Conservation (phyloP, 1,139 yeast genomes). For the Yamadazyma atmosphaerica region DNA sequence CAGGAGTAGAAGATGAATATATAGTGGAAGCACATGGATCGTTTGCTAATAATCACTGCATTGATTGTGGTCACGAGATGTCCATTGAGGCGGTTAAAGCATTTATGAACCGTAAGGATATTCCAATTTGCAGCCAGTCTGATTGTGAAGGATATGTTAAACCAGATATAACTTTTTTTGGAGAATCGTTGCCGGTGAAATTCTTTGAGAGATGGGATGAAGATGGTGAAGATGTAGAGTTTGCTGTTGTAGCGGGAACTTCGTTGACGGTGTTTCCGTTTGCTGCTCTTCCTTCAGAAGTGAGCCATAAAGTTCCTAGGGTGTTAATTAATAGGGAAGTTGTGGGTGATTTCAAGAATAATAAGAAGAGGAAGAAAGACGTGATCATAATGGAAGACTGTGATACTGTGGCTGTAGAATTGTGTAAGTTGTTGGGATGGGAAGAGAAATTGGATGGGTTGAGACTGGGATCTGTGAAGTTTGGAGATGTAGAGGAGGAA, state of each 20-base stretch:
- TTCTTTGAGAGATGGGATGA: conserved; percentile 71
- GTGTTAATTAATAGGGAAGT: conserved; percentile 70
- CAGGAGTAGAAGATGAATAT: conserved; percentile 65
- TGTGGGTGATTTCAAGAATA: conserved; percentile 68
- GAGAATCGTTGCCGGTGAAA: conserved; percentile 72
- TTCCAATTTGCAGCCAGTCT: conserved; percentile 43
- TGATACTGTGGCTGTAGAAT: conserved; percentile 56
- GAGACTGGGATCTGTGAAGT: conserved; percentile 19
- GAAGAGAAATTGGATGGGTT: conserved; percentile 44
- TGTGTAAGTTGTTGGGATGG: conserved; percentile 69
- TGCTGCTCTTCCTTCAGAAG: conserved; percentile 75
- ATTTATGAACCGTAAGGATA: conserved; percentile 42
- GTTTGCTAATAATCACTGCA: conserved; percentile 81
- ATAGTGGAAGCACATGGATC: conserved; percentile 95
- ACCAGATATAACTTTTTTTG: conserved; percentile 93
- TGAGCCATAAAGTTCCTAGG: conserved; percentile 49
- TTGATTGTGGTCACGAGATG: conserved; percentile 65
- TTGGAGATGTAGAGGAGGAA: conserved; percentile 15
- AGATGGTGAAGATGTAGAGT: conserved; percentile 59
- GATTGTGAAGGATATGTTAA: conserved; percentile 75
- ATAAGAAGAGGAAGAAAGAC: conserved; percentile 54
- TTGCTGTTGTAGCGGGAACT: conserved; percentile 90
- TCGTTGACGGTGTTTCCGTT: conserved; percentile 88
- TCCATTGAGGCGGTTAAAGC: conserved; percentile 47
- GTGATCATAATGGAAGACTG: conserved; percentile 60